Conservation (phyloP, 441 rosid species). For the Populus hybrid region DNA sequence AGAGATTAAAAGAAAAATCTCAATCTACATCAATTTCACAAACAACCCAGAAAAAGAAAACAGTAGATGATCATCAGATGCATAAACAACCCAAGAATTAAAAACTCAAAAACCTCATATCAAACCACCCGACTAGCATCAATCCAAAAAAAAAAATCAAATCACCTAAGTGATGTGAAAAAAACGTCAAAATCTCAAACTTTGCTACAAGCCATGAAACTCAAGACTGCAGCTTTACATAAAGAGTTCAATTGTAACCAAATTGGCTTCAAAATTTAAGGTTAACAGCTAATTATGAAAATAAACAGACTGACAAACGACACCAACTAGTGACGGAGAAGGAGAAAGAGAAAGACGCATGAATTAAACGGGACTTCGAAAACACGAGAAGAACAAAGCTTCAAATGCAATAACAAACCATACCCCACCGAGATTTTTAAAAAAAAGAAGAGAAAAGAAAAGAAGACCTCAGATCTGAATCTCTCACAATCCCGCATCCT, state of each 20-base stretch:
- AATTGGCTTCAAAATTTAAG: not conserved
- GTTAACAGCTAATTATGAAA: not conserved
- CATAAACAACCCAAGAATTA: not conserved
- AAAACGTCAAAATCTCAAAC: not conserved
- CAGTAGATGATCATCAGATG: not conserved
- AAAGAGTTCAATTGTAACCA: conserved; percentile 11
- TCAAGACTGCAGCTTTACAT: conserved; percentile 27
- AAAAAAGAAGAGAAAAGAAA: not conserved
- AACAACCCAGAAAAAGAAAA: conserved; percentile 3
- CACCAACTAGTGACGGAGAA: conserved; percentile 18
- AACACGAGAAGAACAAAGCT: conserved; percentile 36
- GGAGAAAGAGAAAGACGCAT: not conserved
- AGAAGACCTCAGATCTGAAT: conserved; percentile 35
- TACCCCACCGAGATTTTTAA: conserved; percentile 7
- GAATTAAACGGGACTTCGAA: conserved; percentile 20
- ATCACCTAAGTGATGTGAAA: not conserved
- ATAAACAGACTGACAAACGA: conserved; percentile 17
- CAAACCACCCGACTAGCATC: not conserved
- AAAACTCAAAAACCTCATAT: not conserved
- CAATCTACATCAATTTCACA: conserved; percentile 2
- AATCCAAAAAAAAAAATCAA: not conserved
- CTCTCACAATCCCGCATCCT: not conserved
- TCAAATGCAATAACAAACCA: conserved; percentile 18
- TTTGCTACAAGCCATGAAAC: not conserved
- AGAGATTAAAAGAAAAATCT: not conserved